phyloP scores from a whole-genome alignment of 441 rosid genomes.

The Pelargonium citronellum region DNA sequence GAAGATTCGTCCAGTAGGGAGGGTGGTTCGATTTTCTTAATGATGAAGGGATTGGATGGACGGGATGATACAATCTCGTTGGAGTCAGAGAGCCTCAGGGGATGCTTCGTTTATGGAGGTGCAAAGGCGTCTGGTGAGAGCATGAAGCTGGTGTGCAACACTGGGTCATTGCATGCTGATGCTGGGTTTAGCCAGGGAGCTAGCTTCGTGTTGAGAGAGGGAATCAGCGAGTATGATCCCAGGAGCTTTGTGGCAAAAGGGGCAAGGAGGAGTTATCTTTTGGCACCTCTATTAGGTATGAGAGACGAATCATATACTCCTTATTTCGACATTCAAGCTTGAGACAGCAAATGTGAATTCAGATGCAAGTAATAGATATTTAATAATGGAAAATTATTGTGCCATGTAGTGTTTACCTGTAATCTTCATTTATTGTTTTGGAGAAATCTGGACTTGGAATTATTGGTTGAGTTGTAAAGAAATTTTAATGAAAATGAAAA shows the following conservation, averaged over 20 bases:
- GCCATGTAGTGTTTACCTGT: too few relatives aligned
- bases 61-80: slow-evolving; percentile 47
- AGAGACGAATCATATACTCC: slow-evolving; percentile 73
- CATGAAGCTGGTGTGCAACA: slow-evolving; percentile 46
- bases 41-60: slow-evolving; percentile 70
- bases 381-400: too few relatives aligned
- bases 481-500: too few relatives aligned
- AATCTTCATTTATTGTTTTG: too few relatives aligned
- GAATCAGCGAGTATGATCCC: slow-evolving; percentile 51
- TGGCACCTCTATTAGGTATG: slow-evolving; percentile 58
- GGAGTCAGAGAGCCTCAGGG: slow-evolving; percentile 40
- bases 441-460: too few relatives aligned
- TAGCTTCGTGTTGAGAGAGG: slow-evolving; percentile 49
- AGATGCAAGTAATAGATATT: neutral
- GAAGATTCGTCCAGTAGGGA: slow-evolving; percentile 23
- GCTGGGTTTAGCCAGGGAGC: slow-evolving; percentile 39
- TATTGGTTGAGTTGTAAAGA: too few relatives aligned
- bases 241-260: slow-evolving; percentile 72
- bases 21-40: slow-evolving; percentile 37
- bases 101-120: slow-evolving; percentile 58
- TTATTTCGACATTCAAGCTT: slow-evolving; percentile 57
- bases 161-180: slow-evolving; percentile 32
- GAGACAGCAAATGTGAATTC: slow-evolving; percentile 18
- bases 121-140: slow-evolving; percentile 27
- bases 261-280: slow-evolving; percentile 47